These are phyloP conservation scores for Penicillium psychrosexuale DNA, from an alignment of 2,329 filamentous ascomycete species.

Conservation along the genomic window DNA sequence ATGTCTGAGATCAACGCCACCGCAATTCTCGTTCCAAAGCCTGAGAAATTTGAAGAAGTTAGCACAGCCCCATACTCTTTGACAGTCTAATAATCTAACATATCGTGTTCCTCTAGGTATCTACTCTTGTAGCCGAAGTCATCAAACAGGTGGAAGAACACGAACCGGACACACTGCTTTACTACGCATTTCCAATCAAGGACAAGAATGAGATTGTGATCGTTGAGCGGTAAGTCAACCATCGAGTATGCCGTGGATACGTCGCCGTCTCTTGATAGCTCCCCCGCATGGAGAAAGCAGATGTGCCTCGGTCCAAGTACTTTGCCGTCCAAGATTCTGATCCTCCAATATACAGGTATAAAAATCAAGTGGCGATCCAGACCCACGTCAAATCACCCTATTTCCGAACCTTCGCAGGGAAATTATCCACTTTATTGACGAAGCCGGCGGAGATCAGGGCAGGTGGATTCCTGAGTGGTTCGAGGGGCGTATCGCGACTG, in stretches of 20 bases:
- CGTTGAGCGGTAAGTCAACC: slow-evolving; percentile 30
- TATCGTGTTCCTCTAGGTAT: slow-evolving; percentile 19
- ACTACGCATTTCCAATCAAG: slow-evolving; percentile 28
- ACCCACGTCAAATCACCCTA: slow-evolving; percentile 25
- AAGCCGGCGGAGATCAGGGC: slow-evolving; percentile 25
- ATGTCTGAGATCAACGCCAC: slow-evolving; percentile 34
- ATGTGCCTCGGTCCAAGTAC: slow-evolving; percentile 15
- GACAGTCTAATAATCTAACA: background rate
- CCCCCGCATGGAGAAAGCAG: background rate
- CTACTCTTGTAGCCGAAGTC: slow-evolving; percentile 23
- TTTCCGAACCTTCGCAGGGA: slow-evolving; percentile 23
- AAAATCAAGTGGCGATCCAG: slow-evolving; percentile 25
- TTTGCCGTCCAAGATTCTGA: background rate
- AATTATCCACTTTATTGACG: slow-evolving; percentile 18
- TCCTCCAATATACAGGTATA: slow-evolving; percentile 21
- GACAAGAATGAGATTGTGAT: slow-evolving; percentile 33
- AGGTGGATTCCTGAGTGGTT: slow-evolving; percentile 20
- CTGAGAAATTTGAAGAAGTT: slow-evolving; percentile 34
- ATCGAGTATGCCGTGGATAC: background rate
- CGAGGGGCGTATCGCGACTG: slow-evolving; percentile 23
- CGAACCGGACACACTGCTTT: slow-evolving; percentile 32
- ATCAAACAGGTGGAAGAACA: slow-evolving; percentile 31
- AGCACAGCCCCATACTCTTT: background rate
- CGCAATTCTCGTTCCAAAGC: slow-evolving; percentile 30
- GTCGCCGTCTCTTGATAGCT: background rate